Percentiles rank a stretch among this genome's conserved stretches.
These are phyloP conservation scores for Cylindrotheca closterium DNA, from an alignment of 108 stramenopile genomes.

Conservation along the genomic window DNA sequence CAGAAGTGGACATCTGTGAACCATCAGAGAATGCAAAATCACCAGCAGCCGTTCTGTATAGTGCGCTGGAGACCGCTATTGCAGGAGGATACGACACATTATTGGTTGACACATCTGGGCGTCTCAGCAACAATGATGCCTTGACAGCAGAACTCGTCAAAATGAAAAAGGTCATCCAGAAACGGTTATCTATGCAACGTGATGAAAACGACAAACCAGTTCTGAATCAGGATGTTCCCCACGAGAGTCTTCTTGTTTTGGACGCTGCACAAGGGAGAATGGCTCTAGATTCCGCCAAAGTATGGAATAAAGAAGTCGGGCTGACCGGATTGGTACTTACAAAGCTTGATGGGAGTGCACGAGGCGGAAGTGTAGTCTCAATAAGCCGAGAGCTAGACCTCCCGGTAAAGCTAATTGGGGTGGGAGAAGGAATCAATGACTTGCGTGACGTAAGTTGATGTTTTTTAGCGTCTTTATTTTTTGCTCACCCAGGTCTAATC, in stretches of 20 bases:
- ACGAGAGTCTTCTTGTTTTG: constrained; percentile 91
- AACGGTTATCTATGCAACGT: constrained; percentile 54
- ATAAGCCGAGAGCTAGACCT: constrained; percentile 87
- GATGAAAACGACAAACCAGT: constrained; percentile 51
- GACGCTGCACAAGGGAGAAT: constrained; percentile 95
- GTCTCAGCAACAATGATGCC: constrained; percentile 89
- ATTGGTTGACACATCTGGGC: constrained; percentile 91
- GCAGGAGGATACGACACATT: constrained; percentile 82
- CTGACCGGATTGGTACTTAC: constrained; percentile 91
- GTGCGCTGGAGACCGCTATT: constrained; percentile 75
- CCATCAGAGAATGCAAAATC: constrained; percentile 59
- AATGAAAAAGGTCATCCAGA: constrained; percentile 88
- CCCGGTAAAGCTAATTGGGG: constrained; percentile 95
- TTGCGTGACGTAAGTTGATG: constrained; percentile 86
- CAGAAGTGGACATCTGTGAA: constrained; percentile 80
- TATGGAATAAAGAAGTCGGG: constrained; percentile 88
- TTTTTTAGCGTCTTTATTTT: constrained; percentile 1
- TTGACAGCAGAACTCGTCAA: constrained; percentile 85
- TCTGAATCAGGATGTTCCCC: constrained; percentile 70
- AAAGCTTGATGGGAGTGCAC: constrained; percentile 92
- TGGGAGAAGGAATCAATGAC: constrained; percentile 91
- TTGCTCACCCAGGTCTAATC: neutral
- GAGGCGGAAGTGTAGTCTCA: constrained; percentile 92
- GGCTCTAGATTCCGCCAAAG: constrained; percentile 90
- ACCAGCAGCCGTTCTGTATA: constrained; percentile 74